These are phyloP conservation scores for Talaromyces sp. DNA, from an alignment of 2,329 filamentous ascomycete species.

Conservation along the genomic window DNA sequence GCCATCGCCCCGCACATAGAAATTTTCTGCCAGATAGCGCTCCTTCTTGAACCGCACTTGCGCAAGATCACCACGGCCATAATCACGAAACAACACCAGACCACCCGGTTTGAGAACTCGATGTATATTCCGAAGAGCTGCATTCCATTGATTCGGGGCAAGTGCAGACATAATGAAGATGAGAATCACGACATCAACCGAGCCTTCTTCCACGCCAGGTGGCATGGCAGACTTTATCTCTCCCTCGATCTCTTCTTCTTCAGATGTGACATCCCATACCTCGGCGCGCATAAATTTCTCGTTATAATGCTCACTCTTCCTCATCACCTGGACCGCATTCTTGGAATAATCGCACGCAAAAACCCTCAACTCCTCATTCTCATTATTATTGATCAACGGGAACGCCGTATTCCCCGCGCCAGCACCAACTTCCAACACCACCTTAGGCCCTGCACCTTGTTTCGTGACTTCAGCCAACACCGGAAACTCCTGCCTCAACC, in stretches of 20 bases:
- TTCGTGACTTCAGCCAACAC: conserved; percentile 73
- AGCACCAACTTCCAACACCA: conserved; percentile 85
- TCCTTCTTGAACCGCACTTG: conserved; percentile 97
- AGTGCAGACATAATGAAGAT: conserved; percentile 97
- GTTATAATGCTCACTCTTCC: conserved; percentile 72
- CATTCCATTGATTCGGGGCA: conserved; percentile 76
- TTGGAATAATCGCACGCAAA: conserved; percentile 97
- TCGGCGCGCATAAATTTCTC: conserved; percentile 73
- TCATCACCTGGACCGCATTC: conserved; percentile 90
- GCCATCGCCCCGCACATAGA: conserved; percentile 92
- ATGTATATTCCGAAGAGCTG: conserved; percentile 77
- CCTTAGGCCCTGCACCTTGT: conserved; percentile 64
- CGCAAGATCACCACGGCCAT: conserved; percentile 89
- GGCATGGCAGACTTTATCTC: conserved; percentile 53
- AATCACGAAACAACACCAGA: conserved; percentile 92
- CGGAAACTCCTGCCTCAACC: conserved; percentile 94
- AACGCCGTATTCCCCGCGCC: conserved; percentile 97
- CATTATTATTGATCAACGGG: conserved; percentile 78
- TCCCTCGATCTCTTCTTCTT: conserved; percentile 38
- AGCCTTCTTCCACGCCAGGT: conserved; percentile 70
- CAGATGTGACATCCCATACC: conserved; percentile 84
- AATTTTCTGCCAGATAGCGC: conserved; percentile 91
- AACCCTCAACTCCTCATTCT: conserved; percentile 75
- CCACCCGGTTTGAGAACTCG: conserved; percentile 85
- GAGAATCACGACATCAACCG: conserved; percentile 86